phyloP scores from a whole-genome alignment of 129 eudicot genomes.

The sunflower (Helianthus annuus) region DNA sequence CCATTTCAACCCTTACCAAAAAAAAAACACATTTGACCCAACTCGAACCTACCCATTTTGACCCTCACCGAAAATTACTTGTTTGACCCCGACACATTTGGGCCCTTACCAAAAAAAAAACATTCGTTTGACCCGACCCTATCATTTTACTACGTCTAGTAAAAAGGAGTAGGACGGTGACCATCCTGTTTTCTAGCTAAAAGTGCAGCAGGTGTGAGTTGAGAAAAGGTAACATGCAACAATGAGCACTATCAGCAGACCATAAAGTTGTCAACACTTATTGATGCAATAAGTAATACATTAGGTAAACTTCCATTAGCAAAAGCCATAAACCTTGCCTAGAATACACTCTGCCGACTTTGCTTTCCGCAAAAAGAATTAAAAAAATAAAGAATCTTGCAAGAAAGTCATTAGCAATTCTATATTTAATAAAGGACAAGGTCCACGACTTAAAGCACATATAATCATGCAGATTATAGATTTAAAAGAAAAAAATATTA shows the following conservation, averaged over 20 bases:
- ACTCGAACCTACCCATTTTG: neutral
- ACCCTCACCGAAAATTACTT: neutral
- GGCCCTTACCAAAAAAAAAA: neutral
- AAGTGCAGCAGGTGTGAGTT: slow-evolving; percentile 3
- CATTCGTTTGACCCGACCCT: neutral
- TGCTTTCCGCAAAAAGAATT: slow-evolving; percentile 28
- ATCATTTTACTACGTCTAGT: neutral
- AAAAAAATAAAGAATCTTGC: slow-evolving; percentile 22
- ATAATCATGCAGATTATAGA: slow-evolving; percentile 15
- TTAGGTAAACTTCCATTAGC: slow-evolving; percentile 36
- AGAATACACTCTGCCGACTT: slow-evolving; percentile 26
- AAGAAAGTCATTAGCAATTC: slow-evolving; percentile 27
- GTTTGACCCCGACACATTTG: neutral
- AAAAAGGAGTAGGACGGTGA: slow-evolving; percentile 19
- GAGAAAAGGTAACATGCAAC: slow-evolving; percentile 21
- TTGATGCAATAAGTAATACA: slow-evolving; percentile 4
- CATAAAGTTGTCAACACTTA: slow-evolving; percentile 21
- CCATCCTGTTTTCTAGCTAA: slow-evolving; percentile 14
- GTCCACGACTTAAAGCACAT: slow-evolving; percentile 23
- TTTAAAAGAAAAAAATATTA: neutral
- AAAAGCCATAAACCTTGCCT: slow-evolving; percentile 20
- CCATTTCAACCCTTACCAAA: neutral
- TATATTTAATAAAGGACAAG: neutral
- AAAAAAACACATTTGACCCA: neutral
- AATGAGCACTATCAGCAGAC: slow-evolving; percentile 31